These are phyloP conservation scores for Vitis hybrid DNA, from an alignment of 177 flowering plant species.

Conservation along the genomic window DNA sequence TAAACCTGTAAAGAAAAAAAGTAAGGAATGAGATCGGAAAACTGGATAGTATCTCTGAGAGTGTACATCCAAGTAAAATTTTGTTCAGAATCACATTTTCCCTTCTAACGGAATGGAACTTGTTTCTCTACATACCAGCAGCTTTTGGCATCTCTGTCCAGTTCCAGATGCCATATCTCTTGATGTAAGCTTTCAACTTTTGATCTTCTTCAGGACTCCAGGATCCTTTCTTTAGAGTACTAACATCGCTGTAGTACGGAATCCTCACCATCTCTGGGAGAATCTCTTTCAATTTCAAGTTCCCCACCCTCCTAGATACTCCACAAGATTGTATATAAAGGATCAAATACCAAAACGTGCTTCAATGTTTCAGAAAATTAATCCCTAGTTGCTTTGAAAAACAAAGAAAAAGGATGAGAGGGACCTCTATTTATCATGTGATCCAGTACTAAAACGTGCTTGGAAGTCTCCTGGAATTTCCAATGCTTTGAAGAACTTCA, in stretches of 20 bases:
- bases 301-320: too few relatives aligned
- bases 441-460: too few relatives aligned
- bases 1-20: conserved; percentile 20
- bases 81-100: not conserved
- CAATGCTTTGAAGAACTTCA: too few relatives aligned
- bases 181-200: conserved; percentile 32
- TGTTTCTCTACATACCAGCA: conserved; percentile 19
- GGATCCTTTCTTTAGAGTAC: conserved; percentile 31
- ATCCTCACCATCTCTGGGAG: conserved; percentile 18
- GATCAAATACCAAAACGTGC: too few relatives aligned
- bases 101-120: too few relatives aligned
- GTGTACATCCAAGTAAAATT: not conserved
- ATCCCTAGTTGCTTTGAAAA: too few relatives aligned
- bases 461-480: too few relatives aligned
- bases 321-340: too few relatives aligned
- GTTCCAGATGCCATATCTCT: conserved; percentile 32
- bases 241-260: not conserved
- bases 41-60: too few relatives aligned
- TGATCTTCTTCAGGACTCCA: conserved; percentile 48
- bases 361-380: too few relatives aligned
- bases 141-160: conserved; percentile 32
- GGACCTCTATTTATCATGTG: too few relatives aligned
- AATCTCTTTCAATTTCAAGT: not conserved
- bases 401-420: too few relatives aligned
- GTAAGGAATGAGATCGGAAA: not conserved